Base-by-base conservation (phyloP, 2,329 filamentous ascomycete genomes). In the Pseudogymnoascus sp. region DNA sequence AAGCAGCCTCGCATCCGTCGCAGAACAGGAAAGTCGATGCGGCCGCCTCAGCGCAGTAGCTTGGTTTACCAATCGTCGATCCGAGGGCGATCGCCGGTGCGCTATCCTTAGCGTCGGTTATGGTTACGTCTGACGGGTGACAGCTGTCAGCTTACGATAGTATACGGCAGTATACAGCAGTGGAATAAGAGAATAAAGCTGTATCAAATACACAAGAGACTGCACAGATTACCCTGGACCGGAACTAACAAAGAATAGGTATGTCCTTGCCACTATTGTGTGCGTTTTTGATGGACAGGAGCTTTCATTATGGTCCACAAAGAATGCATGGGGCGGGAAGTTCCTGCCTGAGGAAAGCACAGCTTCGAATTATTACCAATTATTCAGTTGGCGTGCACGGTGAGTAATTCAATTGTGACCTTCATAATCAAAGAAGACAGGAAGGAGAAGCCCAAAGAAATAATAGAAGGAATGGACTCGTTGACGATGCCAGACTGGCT, bases 381-480 rank as follows among this genome's bases (percentile, higher is more conserved):
- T 25, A 5, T 9, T 20, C 47, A 22, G 15, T 53, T 18, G 6
- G 28, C 33, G 47, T 53, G 47, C n/a, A 9, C 5, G n/a, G 28
- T 53, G 47, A 53, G 47, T 53, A 53, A 33, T 33, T 9, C 47
- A 53, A 12, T 33, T 53, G 47, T 53, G 47, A 53, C 25, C 47
- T 18, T 8, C 47, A 53, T 53, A 53, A 33, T 6, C n/a, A 30
- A 53, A 53, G 28, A 33, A 53, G 12, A 20, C 9, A 4, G 47
- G 47, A 33, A 53, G 43, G 47, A 53, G 47, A 53, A 53, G n/a
- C 47, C 33, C 47, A 53, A 53, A 33, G 47, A 53, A 33, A 43
- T 8, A 6, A 25, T 4, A 33, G n/a, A 37, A n/a, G 14, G 35
- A 53, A 53, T 18, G 33, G 11, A 33, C 15, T 28, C 47, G 2